These are phyloP conservation scores for Exophiala sideris DNA, from an alignment of 2,329 filamentous ascomycete species.

Conservation along the genomic window DNA sequence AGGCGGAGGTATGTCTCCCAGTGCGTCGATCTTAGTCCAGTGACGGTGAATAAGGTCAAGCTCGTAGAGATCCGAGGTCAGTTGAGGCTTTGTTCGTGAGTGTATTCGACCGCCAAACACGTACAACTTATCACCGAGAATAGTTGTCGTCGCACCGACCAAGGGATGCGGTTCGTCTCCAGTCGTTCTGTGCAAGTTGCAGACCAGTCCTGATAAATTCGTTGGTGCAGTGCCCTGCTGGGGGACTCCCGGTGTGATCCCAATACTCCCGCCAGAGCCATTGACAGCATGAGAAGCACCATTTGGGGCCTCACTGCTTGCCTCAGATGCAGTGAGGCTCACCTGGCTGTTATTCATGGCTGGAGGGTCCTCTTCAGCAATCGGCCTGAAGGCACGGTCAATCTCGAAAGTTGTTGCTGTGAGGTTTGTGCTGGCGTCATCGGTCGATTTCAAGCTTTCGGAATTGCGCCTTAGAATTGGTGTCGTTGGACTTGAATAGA, in stretches of 20 bases:
- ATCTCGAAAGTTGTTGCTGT: slow-evolving; percentile 4
- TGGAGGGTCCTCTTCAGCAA: not conserved
- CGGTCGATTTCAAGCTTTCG: slow-evolving; percentile 13
- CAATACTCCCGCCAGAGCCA: slow-evolving; percentile 15
- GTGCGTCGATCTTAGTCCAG: slow-evolving; percentile 85
- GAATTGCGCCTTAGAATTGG: slow-evolving; percentile 1
- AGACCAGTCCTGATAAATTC: slow-evolving; percentile 64
- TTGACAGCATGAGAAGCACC: slow-evolving; percentile 12
- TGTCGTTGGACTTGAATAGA: slow-evolving; percentile 17
- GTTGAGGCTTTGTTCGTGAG: slow-evolving; percentile 74
- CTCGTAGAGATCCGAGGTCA: slow-evolving; percentile 91
- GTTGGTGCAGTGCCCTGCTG: slow-evolving; percentile 44
- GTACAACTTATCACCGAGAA: slow-evolving; percentile 92
- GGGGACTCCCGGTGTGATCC: slow-evolving; percentile 14
- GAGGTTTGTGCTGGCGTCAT: slow-evolving; percentile 7
- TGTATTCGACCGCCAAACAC: slow-evolving; percentile 91
- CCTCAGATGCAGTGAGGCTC: slow-evolving; percentile 27
- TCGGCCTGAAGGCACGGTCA: not conserved
- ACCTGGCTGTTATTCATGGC: slow-evolving; percentile 30
- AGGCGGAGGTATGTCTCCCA: slow-evolving; percentile 81
- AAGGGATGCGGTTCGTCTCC: slow-evolving; percentile 86
- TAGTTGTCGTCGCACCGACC: slow-evolving; percentile 91
- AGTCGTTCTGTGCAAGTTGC: slow-evolving; percentile 75
- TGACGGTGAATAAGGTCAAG: slow-evolving; percentile 85
- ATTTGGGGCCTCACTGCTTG: slow-evolving; percentile 23